Evolutionary conservation across 2,329 filamentous ascomycete species (phyloP).

Genomic region (Fusarium sp.): DNA sequence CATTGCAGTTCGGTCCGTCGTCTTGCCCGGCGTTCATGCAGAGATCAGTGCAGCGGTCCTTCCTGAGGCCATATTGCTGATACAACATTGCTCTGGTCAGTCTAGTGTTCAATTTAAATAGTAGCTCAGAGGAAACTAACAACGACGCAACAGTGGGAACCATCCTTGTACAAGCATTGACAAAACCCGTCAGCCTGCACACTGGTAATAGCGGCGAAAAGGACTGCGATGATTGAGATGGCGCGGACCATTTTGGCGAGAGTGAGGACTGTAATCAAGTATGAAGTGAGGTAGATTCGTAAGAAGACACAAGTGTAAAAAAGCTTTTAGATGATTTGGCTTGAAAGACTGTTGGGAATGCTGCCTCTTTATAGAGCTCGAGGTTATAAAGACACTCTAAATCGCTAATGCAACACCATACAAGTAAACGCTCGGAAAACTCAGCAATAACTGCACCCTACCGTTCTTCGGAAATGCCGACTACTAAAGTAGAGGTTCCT

Average conservation of each 20-base stretch:
- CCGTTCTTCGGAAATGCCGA: too few species aligned
- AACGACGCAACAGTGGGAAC: background rate
- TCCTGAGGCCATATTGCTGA: background rate
- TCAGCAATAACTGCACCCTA: too few species aligned
- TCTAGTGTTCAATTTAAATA: background rate
- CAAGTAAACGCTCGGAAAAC: too few species aligned
- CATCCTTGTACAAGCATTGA: background rate
- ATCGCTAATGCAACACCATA: background rate
- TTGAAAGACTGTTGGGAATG: background rate
- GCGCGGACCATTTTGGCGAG: background rate
- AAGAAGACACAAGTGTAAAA: background rate
- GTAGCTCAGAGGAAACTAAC: background rate
- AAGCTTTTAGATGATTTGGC: background rate
- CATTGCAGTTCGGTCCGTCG: background rate
- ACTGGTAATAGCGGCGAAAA: background rate
- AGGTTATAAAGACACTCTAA: background rate
- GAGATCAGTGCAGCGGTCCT: background rate
- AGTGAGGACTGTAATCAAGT: background rate
- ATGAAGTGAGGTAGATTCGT: background rate
- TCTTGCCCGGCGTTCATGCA: background rate
- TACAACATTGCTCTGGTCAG: background rate
- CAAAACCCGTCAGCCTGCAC: background rate
- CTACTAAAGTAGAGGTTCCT: too few species aligned
- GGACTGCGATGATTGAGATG: background rate
- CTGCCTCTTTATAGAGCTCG: background rate